phyloP scores from a whole-genome alignment of 768 basidiomycete genomes.

The Naematelia aurantialba region DNA sequence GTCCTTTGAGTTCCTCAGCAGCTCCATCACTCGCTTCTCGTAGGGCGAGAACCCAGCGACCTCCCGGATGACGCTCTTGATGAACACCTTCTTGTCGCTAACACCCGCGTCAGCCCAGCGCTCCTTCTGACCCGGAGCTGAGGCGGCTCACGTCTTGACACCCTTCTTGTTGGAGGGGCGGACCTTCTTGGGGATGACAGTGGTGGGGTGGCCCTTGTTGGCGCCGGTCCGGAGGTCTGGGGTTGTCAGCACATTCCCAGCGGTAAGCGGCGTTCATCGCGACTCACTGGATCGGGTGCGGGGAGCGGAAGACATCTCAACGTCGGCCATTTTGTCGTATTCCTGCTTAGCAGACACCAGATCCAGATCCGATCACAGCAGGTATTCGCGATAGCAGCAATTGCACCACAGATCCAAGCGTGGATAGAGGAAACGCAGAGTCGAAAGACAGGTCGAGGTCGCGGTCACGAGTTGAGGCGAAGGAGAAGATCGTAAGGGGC shows the following conservation, averaged over 20 bases:
- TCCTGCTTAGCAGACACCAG: constrained; percentile 2
- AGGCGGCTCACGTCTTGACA: constrained; percentile 58
- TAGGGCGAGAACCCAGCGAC: constrained; percentile 97
- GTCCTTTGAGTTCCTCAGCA: constrained; percentile 98
- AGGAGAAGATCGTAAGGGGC: neutral
- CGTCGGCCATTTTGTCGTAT: constrained; percentile 42
- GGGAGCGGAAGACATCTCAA: constrained; percentile 44
- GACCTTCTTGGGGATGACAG: constrained; percentile 67
- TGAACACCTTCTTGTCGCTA: constrained; percentile 80
- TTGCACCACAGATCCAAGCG: neutral
- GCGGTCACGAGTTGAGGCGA: neutral
- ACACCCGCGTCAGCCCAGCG: neutral
- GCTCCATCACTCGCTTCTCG: constrained; percentile 95
- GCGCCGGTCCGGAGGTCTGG: constrained; percentile 77
- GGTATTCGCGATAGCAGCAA: neutral
- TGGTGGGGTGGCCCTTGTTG: constrained; percentile 87
- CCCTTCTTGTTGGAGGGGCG: constrained; percentile 93
- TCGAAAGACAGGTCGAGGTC: neutral
- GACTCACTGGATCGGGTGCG: constrained; percentile 43
- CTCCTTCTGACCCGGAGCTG: neutral
- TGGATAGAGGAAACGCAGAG: neutral
- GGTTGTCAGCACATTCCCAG: constrained; percentile 11
- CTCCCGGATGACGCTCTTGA: constrained; percentile 89
- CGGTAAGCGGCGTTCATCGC: too few species aligned
- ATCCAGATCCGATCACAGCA: neutral